These are phyloP conservation scores for Ricinus communis DNA, from an alignment of 345 rosid species.

Conservation along the genomic window DNA sequence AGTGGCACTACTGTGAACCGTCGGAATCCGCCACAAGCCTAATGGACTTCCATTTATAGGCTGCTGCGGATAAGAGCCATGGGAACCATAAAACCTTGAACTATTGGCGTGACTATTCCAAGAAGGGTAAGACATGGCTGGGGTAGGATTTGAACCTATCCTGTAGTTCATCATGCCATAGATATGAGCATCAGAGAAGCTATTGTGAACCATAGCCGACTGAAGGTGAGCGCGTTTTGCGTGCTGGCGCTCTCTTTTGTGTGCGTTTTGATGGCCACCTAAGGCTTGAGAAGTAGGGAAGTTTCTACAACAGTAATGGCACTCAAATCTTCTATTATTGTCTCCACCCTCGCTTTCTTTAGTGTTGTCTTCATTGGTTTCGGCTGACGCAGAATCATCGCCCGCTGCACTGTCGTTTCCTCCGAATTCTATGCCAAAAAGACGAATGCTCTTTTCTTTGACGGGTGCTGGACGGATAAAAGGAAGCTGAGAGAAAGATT, in stretches of 20 bases:
- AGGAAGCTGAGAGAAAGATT: slow-evolving; percentile 54
- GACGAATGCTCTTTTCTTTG: slow-evolving; percentile 67
- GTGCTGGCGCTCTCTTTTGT: slow-evolving; percentile 94
- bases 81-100: slow-evolving; percentile 56
- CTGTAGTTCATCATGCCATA: slow-evolving; percentile 63
- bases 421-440: slow-evolving; percentile 80
- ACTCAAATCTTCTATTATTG: slow-evolving; percentile 71
- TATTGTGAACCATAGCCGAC: slow-evolving; percentile 59
- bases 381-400: slow-evolving; percentile 34
- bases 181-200: slow-evolving; percentile 51
- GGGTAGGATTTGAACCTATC: slow-evolving; percentile 34
- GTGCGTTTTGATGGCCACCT: slow-evolving; percentile 99
- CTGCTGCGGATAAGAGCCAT: slow-evolving; percentile 35
- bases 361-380: slow-evolving; percentile 36
- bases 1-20: slow-evolving; percentile 32
- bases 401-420: slow-evolving; percentile 21
- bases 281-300: slow-evolving; percentile 98
- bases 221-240: slow-evolving; percentile 82
- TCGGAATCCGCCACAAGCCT: slow-evolving; percentile 75
- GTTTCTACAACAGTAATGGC: slow-evolving; percentile 93
- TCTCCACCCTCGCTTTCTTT: slow-evolving; percentile 42
- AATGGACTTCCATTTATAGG: slow-evolving; percentile 77
- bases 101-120: slow-evolving; percentile 40
- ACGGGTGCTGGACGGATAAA: slow-evolving; percentile 59
- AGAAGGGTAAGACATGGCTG: slow-evolving; percentile 49